These are phyloP conservation scores for Saccharomyces eubayanus DNA, from an alignment of 805 yeast species.

Conservation along the genomic window DNA sequence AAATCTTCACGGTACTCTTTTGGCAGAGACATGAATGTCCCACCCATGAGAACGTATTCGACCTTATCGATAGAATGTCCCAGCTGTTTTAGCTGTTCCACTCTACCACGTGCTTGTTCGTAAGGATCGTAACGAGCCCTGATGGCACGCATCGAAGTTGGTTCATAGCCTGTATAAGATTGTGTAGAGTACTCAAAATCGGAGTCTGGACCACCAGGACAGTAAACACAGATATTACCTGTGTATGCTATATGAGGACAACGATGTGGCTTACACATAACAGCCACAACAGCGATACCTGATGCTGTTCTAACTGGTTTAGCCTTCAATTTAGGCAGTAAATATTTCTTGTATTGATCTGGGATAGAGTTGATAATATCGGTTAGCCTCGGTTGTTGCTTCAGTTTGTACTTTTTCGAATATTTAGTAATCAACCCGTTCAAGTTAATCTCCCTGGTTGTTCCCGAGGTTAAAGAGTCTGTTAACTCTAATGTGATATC, in stretches of 20 bases:
- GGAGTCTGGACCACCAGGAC: conserved; percentile 99
- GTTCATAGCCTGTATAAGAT: conserved; percentile 97
- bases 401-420: conserved; percentile 84
- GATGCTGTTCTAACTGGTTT: conserved; percentile 98
- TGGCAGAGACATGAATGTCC: conserved; percentile 94
- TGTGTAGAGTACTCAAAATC: conserved; percentile 98
- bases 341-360: conserved; percentile 85
- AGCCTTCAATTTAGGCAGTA: conserved; percentile 91
- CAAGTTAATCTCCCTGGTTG: conserved; percentile 49
- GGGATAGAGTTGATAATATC: conserved; percentile 94
- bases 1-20: conserved; percentile 82
- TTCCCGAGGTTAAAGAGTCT: conserved; percentile 56
- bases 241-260: conserved; percentile 99
- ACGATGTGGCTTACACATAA: conserved; percentile 98
- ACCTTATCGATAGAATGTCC: conserved; percentile 97
- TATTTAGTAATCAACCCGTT: conserved; percentile 80
- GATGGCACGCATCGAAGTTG: conserved; percentile 98
- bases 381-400: conserved; percentile 87
- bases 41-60: conserved; percentile 97
- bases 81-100: conserved; percentile 87
- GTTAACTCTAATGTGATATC: conserved; percentile 85
- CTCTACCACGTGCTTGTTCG: conserved; percentile 96
- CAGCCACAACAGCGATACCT: conserved; percentile 98
- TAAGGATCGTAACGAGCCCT: conserved; percentile 97
- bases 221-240: conserved; percentile 95